Evolutionary conservation across 106 monocot genomes (phyloP).

Genomic region (Gastrodia elata): DNA sequence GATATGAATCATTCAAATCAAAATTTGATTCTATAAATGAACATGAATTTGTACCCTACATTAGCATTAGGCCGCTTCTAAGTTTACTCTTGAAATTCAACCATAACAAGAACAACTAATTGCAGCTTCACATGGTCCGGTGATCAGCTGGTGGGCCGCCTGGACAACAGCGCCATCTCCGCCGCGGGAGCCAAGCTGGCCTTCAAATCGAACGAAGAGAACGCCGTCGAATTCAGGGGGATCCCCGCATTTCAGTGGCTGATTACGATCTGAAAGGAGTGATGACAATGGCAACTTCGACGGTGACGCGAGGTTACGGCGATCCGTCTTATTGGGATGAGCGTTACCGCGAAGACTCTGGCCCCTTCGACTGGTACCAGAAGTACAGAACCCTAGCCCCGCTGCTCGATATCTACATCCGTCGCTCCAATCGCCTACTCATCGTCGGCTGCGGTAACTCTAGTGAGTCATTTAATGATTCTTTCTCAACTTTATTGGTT

Average conservation of each 20-base stretch:
- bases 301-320: conserved; percentile 62
- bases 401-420: conserved; percentile 51
- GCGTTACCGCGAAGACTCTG: conserved; percentile 52
- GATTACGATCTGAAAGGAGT: conserved; percentile 4
- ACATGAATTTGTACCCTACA: no score
- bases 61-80: no score
- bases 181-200: conserved; percentile 79
- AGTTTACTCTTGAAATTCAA: no score
- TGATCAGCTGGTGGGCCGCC: conserved; percentile 73
- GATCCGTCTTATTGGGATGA: conserved; percentile 91
- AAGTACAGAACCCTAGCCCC: conserved; percentile 62
- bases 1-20: no score
- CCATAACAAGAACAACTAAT: no score
- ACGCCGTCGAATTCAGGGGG: conserved; percentile 54
- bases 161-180: conserved; percentile 96
- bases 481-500: neutral
- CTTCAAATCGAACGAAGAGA: conserved; percentile 81
- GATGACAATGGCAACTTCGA: conserved; percentile 21
- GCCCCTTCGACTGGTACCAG: conserved; percentile 95
- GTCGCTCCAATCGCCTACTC: conserved; percentile 50
- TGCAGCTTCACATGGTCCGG: conserved; percentile 5
- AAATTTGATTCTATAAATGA: no score
- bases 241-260: no score
- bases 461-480: conserved; percentile 17
- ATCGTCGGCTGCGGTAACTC: conserved; percentile 95